Conservation (phyloP, 768 basidiomycete species). For the Leccinum truebloodii region DNA sequence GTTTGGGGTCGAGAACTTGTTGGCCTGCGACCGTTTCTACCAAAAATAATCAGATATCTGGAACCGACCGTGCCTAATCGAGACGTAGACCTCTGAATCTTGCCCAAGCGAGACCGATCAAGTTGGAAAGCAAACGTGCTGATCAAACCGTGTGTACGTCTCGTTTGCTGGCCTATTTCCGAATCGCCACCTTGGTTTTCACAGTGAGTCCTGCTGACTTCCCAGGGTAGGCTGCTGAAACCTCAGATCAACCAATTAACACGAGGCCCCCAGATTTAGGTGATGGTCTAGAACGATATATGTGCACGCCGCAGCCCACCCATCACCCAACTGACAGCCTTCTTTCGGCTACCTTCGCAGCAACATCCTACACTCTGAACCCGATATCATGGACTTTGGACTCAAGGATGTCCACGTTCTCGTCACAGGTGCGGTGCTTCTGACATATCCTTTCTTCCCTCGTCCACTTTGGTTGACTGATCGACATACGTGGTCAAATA, state of each 20-base stretch:
- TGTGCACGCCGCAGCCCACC: conserved; percentile 6
- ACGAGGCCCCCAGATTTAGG: conserved; percentile 1
- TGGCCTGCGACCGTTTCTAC: not conserved
- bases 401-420: conserved; percentile 64
- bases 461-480: not conserved
- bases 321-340: not conserved
- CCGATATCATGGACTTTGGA: conserved; percentile 50
- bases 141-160: not conserved
- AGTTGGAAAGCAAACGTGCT: not conserved
- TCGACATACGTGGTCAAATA: conserved; percentile 22
- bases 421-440: conserved; percentile 53
- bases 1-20: not conserved
- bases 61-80: not conserved
- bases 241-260: conserved; percentile 1
- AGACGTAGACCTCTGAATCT: not conserved
- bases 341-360: not conserved
- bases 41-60: not conserved
- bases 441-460: not conserved
- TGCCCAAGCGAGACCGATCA: not conserved
- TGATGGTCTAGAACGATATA: conserved; percentile 13
- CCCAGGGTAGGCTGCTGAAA: conserved; percentile 17
- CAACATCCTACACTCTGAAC: not conserved
- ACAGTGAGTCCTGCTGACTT: conserved; percentile 10
- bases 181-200: conserved; percentile 1
- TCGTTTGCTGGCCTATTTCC: not conserved